These are phyloP conservation scores for Pseudopyrenochaeta lycopersici DNA, from an alignment of 2,329 filamentous ascomycete species.

Conservation along the genomic window DNA sequence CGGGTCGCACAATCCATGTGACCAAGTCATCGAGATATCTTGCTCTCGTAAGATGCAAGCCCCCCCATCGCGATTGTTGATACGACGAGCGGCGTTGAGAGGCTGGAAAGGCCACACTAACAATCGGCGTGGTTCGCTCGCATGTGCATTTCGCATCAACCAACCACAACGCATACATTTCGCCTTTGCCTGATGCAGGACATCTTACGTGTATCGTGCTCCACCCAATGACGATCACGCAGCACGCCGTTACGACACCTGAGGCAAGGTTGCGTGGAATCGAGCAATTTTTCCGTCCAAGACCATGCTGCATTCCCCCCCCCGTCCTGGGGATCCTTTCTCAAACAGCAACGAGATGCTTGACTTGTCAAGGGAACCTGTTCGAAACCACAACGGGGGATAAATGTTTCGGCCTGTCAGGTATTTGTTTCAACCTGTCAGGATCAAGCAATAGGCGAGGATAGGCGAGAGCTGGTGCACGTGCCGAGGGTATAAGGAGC, in stretches of 20 bases:
- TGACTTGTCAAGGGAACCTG: background rate
- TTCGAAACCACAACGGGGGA: background rate
- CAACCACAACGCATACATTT: conserved; percentile 2
- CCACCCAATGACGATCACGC: background rate
- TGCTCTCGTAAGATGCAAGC: background rate
- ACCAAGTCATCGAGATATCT: background rate
- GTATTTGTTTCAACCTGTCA: conserved; percentile 1
- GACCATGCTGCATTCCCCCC: too few relatives aligned
- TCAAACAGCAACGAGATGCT: background rate
- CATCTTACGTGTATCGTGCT: background rate
- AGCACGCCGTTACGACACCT: background rate
- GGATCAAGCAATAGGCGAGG: background rate
- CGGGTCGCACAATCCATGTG: background rate
- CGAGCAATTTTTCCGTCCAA: background rate
- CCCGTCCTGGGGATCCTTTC: too few relatives aligned
- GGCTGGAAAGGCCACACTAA: background rate
- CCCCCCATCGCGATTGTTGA: background rate
- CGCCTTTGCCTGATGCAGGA: background rate
- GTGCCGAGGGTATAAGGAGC: background rate
- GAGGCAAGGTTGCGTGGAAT: background rate
- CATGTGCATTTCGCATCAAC: background rate
- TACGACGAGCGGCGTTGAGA: background rate
- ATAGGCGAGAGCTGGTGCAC: background rate
- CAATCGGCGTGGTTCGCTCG: background rate
- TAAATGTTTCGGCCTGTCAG: background rate